Evolutionary conservation across 441 rosid genomes (phyloP).

Genomic region (Corymbia calophylla): DNA sequence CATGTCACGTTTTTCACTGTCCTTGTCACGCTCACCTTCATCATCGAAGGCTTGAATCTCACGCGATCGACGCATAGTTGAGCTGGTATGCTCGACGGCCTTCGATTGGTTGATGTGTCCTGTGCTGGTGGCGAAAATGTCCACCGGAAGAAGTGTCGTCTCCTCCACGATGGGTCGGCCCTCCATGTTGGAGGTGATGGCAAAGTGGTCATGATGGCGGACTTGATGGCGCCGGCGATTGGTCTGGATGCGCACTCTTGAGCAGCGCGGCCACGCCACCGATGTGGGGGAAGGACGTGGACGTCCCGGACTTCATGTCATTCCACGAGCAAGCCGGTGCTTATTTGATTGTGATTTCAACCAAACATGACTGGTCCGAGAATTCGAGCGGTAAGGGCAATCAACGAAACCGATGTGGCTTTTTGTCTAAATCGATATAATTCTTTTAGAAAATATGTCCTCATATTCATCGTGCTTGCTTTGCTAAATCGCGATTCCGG

Average conservation of each 20-base stretch:
- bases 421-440: neutral
- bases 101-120: neutral
- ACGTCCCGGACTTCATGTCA: constrained; percentile 2
- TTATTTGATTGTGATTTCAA: constrained; percentile 51
- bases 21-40: neutral
- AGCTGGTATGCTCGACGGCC: neutral
- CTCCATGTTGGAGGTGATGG: neutral
- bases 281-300: neutral
- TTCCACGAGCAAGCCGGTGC: constrained; percentile 46
- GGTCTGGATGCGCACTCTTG: neutral
- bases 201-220: neutral
- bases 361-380: constrained; percentile 41
- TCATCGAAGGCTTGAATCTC: neutral
- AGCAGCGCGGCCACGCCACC: neutral
- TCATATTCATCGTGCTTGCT: neutral
- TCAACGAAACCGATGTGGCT: neutral
- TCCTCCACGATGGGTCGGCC: neutral
- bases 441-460: neutral
- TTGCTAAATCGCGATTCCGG: neutral
- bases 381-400: constrained; percentile 28
- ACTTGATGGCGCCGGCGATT: neutral
- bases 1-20: neutral
- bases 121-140: neutral
- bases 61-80: neutral
- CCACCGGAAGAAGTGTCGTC: neutral